Evolutionary conservation across 2,329 filamentous ascomycete genomes (phyloP).

Genomic region (Orbilia blumenaviensis): DNA sequence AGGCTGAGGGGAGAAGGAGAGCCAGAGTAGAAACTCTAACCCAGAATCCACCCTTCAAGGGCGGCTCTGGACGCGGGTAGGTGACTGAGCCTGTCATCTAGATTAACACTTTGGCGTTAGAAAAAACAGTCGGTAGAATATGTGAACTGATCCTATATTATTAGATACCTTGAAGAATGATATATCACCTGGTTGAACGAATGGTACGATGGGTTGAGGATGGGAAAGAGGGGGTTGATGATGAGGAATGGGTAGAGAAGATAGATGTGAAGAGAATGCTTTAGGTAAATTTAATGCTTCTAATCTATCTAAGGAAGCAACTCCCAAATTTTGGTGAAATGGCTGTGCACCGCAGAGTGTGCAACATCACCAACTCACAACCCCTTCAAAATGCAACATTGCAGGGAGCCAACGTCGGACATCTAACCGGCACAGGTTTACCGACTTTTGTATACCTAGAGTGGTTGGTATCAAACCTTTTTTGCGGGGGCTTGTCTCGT

Average conservation of each 20-base stretch:
- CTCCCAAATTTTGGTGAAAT: background rate
- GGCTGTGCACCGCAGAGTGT: background rate
- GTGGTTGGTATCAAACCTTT: no score
- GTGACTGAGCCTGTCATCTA: constrained; percentile 17
- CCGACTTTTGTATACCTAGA: no score
- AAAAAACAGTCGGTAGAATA: background rate
- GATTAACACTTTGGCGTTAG: background rate
- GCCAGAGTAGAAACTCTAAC: background rate
- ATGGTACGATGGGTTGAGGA: background rate
- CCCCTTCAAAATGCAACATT: constrained; percentile 6
- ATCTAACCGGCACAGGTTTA: background rate
- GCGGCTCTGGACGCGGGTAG: background rate
- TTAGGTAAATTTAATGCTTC: background rate
- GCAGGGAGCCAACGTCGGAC: background rate
- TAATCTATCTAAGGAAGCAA: background rate
- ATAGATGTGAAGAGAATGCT: background rate
- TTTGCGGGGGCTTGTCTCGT: no score
- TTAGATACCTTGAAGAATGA: background rate
- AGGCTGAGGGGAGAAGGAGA: constrained; percentile 1
- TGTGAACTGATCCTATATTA: background rate
- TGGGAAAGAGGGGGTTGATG: background rate
- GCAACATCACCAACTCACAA: constrained; percentile 10
- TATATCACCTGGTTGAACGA: background rate
- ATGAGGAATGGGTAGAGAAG: background rate
- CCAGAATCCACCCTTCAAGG: background rate